Evolutionary conservation across 768 basidiomycete genomes (phyloP).

Genomic region (Mycena olivaceomarginata): DNA sequence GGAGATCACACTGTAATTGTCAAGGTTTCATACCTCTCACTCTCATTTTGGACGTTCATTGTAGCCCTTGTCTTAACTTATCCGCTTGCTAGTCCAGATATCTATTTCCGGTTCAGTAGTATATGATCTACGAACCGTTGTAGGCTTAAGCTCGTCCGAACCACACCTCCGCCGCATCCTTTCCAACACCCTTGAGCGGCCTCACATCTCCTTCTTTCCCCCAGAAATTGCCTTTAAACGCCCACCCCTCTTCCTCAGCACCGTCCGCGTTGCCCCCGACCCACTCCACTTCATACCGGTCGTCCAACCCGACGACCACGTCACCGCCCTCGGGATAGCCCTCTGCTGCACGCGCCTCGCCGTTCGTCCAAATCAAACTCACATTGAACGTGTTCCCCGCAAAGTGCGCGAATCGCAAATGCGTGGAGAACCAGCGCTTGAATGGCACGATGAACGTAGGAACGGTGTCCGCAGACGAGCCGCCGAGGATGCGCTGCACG

Average conservation of each 20-base stretch:
- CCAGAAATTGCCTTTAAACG: constrained; percentile 64
- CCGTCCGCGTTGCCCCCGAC: constrained; percentile 45
- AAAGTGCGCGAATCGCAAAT: constrained; percentile 61
- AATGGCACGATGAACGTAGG: constrained; percentile 60
- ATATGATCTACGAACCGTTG: no score
- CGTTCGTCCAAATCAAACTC: constrained; percentile 60
- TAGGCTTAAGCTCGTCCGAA: constrained; percentile 45
- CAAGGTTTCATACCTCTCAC: no score
- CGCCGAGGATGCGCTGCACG: constrained; percentile 54
- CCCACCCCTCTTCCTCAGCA: constrained; percentile 55
- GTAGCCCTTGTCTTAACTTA: no score
- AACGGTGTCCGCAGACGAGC: not conserved
- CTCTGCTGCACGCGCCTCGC: constrained; percentile 51
- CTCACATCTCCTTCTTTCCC: constrained; percentile 60
- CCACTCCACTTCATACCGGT: constrained; percentile 62
- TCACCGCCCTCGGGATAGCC: constrained; percentile 53
- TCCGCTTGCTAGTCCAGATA: no score
- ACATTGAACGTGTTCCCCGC: constrained; percentile 62
- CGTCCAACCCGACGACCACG: constrained; percentile 58
- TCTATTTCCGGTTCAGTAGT: no score
- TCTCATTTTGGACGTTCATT: no score
- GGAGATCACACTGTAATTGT: no score
- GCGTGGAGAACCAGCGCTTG: constrained; percentile 58
- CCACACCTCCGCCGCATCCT: constrained; percentile 64
- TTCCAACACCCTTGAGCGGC: constrained; percentile 53